Evolutionary conservation across 257 asterid genomes (phyloP).

Genomic region (Solanum medicagineum): DNA sequence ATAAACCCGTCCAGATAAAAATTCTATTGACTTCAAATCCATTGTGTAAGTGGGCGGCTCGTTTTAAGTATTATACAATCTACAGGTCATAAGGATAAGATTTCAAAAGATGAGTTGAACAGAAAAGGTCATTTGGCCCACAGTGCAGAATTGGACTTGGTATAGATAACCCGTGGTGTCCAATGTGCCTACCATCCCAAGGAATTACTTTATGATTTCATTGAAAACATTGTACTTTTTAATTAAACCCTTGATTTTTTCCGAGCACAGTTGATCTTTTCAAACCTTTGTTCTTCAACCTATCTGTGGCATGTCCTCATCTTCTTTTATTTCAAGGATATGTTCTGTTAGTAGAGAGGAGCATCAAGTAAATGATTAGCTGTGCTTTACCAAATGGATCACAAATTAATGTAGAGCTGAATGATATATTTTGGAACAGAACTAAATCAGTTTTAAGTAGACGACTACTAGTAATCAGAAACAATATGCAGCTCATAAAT

Average conservation of each 20-base stretch:
- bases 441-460: background rate
- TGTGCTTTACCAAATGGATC: background rate
- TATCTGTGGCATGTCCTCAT: background rate
- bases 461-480: background rate
- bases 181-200: background rate
- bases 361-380: background rate
- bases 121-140: background rate
- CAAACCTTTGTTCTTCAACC: background rate
- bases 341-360: background rate
- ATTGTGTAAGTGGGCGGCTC: background rate
- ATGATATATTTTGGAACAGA: background rate
- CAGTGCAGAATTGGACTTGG: background rate
- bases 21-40: background rate
- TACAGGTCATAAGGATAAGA: background rate
- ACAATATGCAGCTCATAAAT: background rate
- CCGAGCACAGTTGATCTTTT: background rate
- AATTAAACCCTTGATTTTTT: background rate
- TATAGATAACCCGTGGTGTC: background rate
- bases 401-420: background rate
- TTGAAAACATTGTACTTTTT: background rate
- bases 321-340: background rate
- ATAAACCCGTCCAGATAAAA: background rate
- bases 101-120: background rate
- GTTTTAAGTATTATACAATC: background rate
- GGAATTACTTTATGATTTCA: background rate